These are phyloP conservation scores for Coniferiporia weirii DNA, from an alignment of 1,284 basidiomycete species.

Conservation along the genomic window DNA sequence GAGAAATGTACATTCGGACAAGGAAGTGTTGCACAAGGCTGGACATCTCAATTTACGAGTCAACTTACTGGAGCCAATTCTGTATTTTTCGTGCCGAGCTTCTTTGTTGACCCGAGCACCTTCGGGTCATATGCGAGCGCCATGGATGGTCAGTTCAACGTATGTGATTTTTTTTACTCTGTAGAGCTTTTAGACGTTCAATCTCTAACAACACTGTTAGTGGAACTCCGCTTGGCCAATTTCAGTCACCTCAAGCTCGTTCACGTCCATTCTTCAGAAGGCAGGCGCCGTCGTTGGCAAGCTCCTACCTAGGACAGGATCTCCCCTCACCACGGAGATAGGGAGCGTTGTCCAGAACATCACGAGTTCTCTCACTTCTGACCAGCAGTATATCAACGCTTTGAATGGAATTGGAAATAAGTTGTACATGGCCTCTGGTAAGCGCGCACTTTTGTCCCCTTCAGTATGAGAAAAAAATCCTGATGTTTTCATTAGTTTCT, in stretches of 20 bases:
- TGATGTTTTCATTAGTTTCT: conserved; percentile 35
- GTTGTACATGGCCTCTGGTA: conserved; percentile 39
- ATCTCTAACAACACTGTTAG: conserved; percentile 27
- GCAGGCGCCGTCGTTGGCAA: conserved; percentile 24
- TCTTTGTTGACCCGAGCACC: conserved; percentile 53
- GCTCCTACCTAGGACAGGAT: conserved; percentile 10
- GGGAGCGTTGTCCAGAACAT: conserved; percentile 35
- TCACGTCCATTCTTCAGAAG: conserved; percentile 26
- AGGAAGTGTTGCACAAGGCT: conserved; percentile 43
- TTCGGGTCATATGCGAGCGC: conserved; percentile 38
- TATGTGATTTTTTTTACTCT: conserved; percentile 28
- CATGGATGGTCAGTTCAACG: conserved; percentile 60
- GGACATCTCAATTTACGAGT: conserved; percentile 51
- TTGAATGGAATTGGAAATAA: conserved; percentile 30
- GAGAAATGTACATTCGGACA: conserved; percentile 70
- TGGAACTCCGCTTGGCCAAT: conserved; percentile 69
- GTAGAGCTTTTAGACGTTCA: background rate
- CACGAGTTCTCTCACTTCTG: conserved; percentile 44
- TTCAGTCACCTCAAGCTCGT: conserved; percentile 42
- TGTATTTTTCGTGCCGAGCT: conserved; percentile 61
- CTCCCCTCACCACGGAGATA: conserved; percentile 23
- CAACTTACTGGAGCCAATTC: conserved; percentile 41
- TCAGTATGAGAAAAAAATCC: background rate
- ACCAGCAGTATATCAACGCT: conserved; percentile 39
- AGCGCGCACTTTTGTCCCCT: background rate